Base-by-base conservation (phyloP, 2,329 filamentous ascomycete species). In the Dothiorella sarmentorum region DNA sequence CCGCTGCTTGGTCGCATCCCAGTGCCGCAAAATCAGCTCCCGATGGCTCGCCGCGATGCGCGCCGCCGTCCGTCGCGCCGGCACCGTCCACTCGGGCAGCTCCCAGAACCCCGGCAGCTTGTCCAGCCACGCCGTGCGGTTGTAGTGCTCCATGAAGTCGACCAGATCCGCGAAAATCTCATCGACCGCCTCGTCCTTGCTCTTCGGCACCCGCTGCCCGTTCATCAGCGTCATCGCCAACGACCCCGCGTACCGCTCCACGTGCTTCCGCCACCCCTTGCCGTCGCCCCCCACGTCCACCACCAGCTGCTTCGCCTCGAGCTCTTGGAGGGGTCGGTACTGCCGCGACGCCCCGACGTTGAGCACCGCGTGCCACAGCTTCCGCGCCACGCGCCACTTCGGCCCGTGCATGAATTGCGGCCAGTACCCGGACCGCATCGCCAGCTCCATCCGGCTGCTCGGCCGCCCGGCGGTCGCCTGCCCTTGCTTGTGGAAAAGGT, bases 101-200 rank as follows among this genome's bases (percentile, higher is more conserved):
- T 61, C 60, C 20, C 76, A 71, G 1, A 82, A 61, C 0, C 76
- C 51, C 0, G 80, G 80, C 47, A 75, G 81, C 7, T 75, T 66
- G 58, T 82, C 78, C 2, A 80, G 65, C 52, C 52, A 56, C n/a
- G 26, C 24, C 15, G 7, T 11, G 4, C 17, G 15, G 9, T 15
- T 29, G 1, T 24, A 11, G 18, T 40, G 52, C 2, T n/a, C 15
- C 7, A 27, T 7, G 9, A 42, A 56, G 7, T 35, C 26, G 9
- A 18, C 3, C 24, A 56, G 11, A 9, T 56, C 52, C 7, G 43
- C 29, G 11, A 44, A 17, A 5, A 56, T 29, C 20, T 56, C 38
- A 7, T 18, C 7, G 13, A 26, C 7, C 24, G 27, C 13, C 9
- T 3, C n/a, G 18, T 56, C 38, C 7, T 1, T 18, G 27, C 15